Percentiles rank a stretch among this genome's conserved stretches.
Conservation (phyloP, 2,329 filamentous ascomycete genomes). For the Grosmannia clavigera region DNA sequence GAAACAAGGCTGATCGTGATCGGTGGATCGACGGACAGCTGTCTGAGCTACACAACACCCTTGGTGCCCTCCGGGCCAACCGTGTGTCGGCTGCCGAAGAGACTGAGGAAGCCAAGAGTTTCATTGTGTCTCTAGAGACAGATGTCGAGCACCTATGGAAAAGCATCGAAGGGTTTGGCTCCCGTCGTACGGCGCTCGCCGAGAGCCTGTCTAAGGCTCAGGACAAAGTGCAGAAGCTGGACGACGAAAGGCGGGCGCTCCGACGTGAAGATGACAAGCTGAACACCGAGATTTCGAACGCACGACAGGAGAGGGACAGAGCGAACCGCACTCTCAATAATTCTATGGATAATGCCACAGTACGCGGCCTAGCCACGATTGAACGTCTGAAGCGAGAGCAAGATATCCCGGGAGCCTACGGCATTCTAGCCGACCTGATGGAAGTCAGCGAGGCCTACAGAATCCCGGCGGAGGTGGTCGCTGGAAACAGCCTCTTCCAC, state of each 20-base stretch:
- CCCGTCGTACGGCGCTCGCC: slow-evolving; percentile 57
- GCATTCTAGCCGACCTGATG: slow-evolving; percentile 86
- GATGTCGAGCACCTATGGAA: slow-evolving; percentile 62
- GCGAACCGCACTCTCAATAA: slow-evolving; percentile 68
- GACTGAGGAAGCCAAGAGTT: slow-evolving; percentile 30
- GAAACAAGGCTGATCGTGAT: slow-evolving; percentile 79
- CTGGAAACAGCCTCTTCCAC: slow-evolving; percentile 85
- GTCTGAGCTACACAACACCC: slow-evolving; percentile 60
- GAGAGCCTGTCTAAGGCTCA: slow-evolving; percentile 66
- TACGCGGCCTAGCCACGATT: slow-evolving; percentile 75
- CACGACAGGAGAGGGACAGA: slow-evolving; percentile 61
- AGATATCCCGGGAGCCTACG: slow-evolving; percentile 76
- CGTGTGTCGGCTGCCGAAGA: slow-evolving; percentile 77
- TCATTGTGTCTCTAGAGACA: slow-evolving; percentile 43
- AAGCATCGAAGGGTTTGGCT: slow-evolving; percentile 70
- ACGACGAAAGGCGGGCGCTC: slow-evolving; percentile 77
- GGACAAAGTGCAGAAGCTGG: slow-evolving; percentile 64
- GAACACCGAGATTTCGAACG: slow-evolving; percentile 62
- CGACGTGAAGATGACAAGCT: slow-evolving; percentile 85
- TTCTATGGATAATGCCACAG: slow-evolving; percentile 82
- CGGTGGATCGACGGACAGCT: slow-evolving; percentile 71
- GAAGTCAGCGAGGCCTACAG: slow-evolving; percentile 75
- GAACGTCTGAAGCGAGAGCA: slow-evolving; percentile 69
- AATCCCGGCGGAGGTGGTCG: slow-evolving; percentile 83
- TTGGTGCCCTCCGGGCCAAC: slow-evolving; percentile 73